Base-by-base conservation (phyloP, 305 asterid species). In the Fraxinus greggii region DNA sequence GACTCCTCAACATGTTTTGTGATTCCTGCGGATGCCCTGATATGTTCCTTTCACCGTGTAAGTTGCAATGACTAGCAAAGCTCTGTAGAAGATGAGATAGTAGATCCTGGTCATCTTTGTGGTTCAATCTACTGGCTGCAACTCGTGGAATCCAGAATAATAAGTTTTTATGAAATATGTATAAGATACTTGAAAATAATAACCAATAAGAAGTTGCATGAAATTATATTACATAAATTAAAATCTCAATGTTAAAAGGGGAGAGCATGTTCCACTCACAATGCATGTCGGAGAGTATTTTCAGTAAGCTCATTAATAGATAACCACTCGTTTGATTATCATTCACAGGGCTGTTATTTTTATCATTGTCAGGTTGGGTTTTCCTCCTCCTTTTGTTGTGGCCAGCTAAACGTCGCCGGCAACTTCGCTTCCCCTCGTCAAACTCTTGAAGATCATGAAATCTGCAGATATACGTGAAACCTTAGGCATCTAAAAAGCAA, bases 331-430 rank as follows among this genome's bases (percentile, higher is more conserved):
- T 82, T 83, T 90, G 95, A 78, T 86, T 89, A 86, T 92, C 92
- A 72, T 86, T 89, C 83, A 79, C 82, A 38, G 92, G 75, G 85
- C 78, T 86, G 83, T 56, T 85, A 83, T 84, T 88, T 33, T 76
- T 80, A 76, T 79, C 86, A 84, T 82, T 85, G 45, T 89, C 92
- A 36, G 91, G 78, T 85, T 90, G 97, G 65, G 94, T 87, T 87
- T 93, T 93, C 82, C 98, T 90, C 86, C 98, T 92, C 91, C 98
- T 90, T 81, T 91, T 92, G 83, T 93, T 93, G 85, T 92, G 98
- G 80, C 97, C 97, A 9, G 97, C 97, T 87, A 93, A 80, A 21
- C 98, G 95, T 40, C 95, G 85, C 15, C 95, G 92, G 42, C 98
- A 93, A 86, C 97, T 91, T 87, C 98, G 84, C 81, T 92, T 91